Evolutionary conservation across 805 yeast genomes (phyloP).

Genomic region (Lipomyces chichibuensis): DNA sequence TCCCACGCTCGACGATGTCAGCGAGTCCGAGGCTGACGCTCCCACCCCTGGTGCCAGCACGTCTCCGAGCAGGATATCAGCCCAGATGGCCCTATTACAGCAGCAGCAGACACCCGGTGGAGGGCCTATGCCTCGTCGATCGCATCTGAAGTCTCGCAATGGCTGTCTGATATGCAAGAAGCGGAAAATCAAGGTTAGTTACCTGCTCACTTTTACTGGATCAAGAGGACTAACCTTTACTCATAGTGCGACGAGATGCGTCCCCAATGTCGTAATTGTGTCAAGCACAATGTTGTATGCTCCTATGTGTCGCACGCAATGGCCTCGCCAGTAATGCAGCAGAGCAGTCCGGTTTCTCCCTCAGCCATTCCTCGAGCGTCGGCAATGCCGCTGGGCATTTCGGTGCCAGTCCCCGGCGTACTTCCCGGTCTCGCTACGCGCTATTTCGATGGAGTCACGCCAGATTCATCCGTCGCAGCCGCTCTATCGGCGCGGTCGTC

Average conservation of each 20-base stretch:
- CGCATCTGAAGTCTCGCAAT: constrained; percentile 31
- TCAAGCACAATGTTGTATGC: constrained; percentile 42
- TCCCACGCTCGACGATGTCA: background rate
- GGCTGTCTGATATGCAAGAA: constrained; percentile 34
- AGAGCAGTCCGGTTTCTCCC: background rate
- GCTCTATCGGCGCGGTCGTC: constrained; percentile 34
- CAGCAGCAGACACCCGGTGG: constrained; percentile 1
- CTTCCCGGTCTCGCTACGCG: constrained; percentile 35
- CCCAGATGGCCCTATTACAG: background rate
- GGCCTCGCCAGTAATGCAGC: constrained; percentile 13
- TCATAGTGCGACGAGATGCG: constrained; percentile 58
- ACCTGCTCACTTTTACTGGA: background rate
- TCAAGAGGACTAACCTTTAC: background rate
- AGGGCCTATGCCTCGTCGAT: constrained; percentile 15
- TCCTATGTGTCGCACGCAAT: constrained; percentile 16
- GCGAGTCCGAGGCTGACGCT: constrained; percentile 2
- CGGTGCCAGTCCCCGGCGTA: constrained; percentile 34
- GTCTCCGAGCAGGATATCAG: background rate
- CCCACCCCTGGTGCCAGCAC: background rate
- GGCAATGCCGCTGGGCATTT: constrained; percentile 17
- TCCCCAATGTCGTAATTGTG: constrained; percentile 61
- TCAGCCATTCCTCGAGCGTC: constrained; percentile 14
- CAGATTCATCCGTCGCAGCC: constrained; percentile 25
- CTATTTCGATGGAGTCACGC: constrained; percentile 15
- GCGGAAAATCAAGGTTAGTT: constrained; percentile 28